These are phyloP conservation scores for Cadophora gregata DNA, from an alignment of 2,329 filamentous ascomycete species.

Conservation along the genomic window DNA sequence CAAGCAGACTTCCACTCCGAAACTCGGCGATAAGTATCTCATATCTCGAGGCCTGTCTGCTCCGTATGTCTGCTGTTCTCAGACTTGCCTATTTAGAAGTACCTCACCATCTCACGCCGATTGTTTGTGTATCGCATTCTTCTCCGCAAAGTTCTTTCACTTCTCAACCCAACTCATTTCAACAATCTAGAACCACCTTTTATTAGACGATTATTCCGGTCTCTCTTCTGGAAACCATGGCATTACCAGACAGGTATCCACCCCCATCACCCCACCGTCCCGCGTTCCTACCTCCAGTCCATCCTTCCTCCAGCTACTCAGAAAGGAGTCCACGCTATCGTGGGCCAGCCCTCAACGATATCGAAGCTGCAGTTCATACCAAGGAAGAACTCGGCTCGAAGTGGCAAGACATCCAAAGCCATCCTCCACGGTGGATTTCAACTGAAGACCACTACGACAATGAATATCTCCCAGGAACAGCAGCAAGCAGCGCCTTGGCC, in stretches of 20 bases:
- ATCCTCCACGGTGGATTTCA: not conserved
- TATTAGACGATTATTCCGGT: not conserved
- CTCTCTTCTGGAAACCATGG: slow-evolving; percentile 1
- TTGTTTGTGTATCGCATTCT: not conserved
- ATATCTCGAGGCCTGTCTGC: not conserved
- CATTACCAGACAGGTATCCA: slow-evolving; percentile 15
- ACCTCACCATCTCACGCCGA: not conserved
- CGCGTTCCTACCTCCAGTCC: not conserved
- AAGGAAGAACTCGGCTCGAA: not conserved
- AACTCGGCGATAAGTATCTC: not conserved
- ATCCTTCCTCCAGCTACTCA: not conserved
- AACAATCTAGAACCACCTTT: not conserved
- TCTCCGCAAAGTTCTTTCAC: slow-evolving; percentile 10
- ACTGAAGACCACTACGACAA: not conserved
- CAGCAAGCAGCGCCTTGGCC: not conserved
- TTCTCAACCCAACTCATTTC: slow-evolving; percentile 1
- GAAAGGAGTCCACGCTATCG: slow-evolving; percentile 1
- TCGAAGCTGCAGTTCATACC: not conserved
- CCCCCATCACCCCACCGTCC: slow-evolving; percentile 6
- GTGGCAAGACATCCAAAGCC: not conserved
- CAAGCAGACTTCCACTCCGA: not conserved
- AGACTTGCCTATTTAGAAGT: slow-evolving; percentile 1
- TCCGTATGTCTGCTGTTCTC: not conserved
- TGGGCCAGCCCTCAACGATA: not conserved
- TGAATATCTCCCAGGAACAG: not conserved